Evolutionary conservation across 306 rosid genomes (phyloP).

Genomic region (Canavalia gladiata): DNA sequence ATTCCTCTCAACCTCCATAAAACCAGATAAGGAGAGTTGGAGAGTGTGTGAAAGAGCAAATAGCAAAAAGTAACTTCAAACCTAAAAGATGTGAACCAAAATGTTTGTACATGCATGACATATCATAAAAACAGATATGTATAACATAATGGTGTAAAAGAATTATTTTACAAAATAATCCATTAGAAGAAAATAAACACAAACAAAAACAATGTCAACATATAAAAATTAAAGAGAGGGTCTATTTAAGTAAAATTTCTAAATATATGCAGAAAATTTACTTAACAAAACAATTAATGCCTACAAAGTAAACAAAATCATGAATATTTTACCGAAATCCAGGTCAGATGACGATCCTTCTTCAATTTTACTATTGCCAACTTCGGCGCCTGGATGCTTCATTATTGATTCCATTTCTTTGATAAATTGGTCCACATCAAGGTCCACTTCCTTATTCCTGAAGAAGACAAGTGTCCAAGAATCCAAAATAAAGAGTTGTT

Average conservation of each 20-base stretch:
- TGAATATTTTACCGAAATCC: constrained; percentile 74
- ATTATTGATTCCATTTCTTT: constrained; percentile 81
- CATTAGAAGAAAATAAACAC: constrained; percentile 10
- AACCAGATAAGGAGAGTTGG: not conserved
- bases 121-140: not conserved
- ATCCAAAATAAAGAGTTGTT: constrained; percentile 42
- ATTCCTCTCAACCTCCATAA: not conserved
- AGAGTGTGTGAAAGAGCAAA: constrained; percentile 27
- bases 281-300: not conserved
- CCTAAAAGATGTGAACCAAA: constrained; percentile 20
- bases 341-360: constrained; percentile 83
- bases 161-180: not conserved
- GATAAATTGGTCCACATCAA: constrained; percentile 77
- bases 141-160: not conserved
- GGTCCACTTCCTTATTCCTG: constrained; percentile 86
- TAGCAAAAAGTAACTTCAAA: constrained; percentile 24
- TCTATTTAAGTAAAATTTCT: not conserved
- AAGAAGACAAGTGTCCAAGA: constrained; percentile 47
- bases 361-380: constrained; percentile 58
- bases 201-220: constrained; percentile 6
- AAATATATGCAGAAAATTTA: not conserved
- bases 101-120: constrained; percentile 5
- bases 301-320: constrained; percentile 5
- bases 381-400: constrained; percentile 64
- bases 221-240: constrained; percentile 26